Conservation (phyloP, 257 asterid species). For the Capsicum chinense region DNA sequence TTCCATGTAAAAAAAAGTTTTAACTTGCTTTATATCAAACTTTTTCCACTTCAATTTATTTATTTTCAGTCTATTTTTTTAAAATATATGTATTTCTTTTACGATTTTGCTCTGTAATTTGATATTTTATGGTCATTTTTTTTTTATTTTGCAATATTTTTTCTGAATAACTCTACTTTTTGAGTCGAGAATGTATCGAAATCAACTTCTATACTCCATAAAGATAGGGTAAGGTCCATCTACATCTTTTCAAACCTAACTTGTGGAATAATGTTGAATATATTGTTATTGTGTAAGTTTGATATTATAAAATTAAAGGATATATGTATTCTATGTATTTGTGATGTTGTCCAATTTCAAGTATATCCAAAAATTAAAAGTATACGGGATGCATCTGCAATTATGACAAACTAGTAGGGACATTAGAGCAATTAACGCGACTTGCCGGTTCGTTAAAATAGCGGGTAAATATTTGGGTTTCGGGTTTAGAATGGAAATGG, state of each 20-base stretch:
- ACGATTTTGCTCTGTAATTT: not conserved
- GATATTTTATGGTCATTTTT: not conserved
- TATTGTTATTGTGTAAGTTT: not conserved
- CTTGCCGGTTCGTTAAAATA: conserved; percentile 18
- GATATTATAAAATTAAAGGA: not conserved
- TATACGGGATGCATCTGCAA: not conserved
- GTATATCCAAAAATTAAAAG: not conserved
- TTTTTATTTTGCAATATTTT: no score
- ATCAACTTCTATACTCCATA: not conserved
- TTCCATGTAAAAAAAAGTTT: not conserved
- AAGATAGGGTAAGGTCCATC: no score
- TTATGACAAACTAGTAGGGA: not conserved
- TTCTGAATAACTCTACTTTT: not conserved
- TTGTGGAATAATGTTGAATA: not conserved
- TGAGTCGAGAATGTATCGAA: not conserved
- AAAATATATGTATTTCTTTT: not conserved
- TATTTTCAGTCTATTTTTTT: not conserved
- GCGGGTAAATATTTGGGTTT: not conserved
- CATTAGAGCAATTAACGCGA: not conserved
- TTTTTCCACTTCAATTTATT: not conserved
- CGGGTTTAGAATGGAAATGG: conserved; percentile 32
- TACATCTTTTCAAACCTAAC: no score
- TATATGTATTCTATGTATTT: not conserved
- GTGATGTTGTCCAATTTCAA: not conserved
- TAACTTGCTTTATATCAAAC: not conserved